Evolutionary conservation across 352 stramenopile species (phyloP), one percentile per base, ranked within the genome.

Genomic region (Globisporangium solare): DNA sequence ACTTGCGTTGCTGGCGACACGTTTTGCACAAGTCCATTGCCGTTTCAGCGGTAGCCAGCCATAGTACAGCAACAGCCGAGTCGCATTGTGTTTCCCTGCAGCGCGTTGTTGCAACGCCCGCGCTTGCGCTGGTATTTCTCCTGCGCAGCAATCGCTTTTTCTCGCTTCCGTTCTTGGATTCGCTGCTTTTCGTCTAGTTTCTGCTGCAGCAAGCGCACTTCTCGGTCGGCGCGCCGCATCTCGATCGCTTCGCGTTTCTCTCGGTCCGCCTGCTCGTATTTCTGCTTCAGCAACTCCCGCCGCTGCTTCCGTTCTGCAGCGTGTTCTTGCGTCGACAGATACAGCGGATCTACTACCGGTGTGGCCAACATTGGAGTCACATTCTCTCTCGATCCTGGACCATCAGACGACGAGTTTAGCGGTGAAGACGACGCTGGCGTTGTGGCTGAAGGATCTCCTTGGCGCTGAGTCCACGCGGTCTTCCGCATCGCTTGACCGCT

Each of bases 321-420:
- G 6, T 77, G 75, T 54, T 76, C 70, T 48, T 83, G 66, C 75
- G 88, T 90, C 0, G 72, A 66, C 20, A 61, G 15, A 47, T 82
- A 88, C 5, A 87, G 56, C 32, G 74, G 67, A 50, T 86, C 72
- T 5, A 62, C 53, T 14, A 62, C 51, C 15, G 50, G 49, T 8
- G n/a, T 8, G 18, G 20, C 14, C 2, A 20, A 47, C 21, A 31
- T 20, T n/a, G 48, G 6, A 6, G 18, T 42, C 22, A 12, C n/a
- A 20, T 11, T 10, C 39, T 43, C 13, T 6, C 13, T 35, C 31
- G 15, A 18, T 27, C 32, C 20, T 42, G 18, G n/a, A 27, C 27
- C 12, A 15, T 18, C 20, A 47, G 6, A 43, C 17, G 2, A 17
- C 14, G 17, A 31, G 7, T 42, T 15, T 0, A 22, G 2, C 1